Evolutionary conservation across 371 early-diverging fungal species (phyloP).

Genomic region (Mortierella sp.): DNA sequence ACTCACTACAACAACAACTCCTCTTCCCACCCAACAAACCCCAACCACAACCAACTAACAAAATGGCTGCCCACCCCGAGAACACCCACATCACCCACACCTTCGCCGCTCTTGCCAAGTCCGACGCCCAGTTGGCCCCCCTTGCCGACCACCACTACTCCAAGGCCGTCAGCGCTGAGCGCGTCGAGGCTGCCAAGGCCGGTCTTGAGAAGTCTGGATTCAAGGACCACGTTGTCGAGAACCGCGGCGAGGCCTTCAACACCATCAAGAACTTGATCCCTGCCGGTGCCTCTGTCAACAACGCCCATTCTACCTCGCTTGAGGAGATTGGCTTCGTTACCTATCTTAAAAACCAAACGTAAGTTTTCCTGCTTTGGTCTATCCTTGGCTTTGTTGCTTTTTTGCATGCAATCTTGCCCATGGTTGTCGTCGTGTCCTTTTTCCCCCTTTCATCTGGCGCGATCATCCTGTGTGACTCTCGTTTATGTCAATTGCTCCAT

Average conservation of each 20-base stretch:
- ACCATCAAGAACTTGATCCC: slow-evolving; percentile 58
- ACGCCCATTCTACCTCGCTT: slow-evolving; percentile 60
- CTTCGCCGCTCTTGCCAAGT: slow-evolving; percentile 48
- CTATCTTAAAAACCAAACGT: slow-evolving; percentile 57
- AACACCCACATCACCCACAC: slow-evolving; percentile 57
- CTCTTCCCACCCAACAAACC: background rate
- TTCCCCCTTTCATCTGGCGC: background rate
- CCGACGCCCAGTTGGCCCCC: slow-evolving; percentile 51
- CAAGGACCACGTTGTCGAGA: slow-evolving; percentile 44
- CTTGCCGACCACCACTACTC: slow-evolving; percentile 41
- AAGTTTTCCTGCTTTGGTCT: slow-evolving; percentile 9
- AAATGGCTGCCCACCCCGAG: slow-evolving; percentile 49
- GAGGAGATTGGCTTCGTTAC: slow-evolving; percentile 62
- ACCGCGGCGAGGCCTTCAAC: slow-evolving; percentile 52
- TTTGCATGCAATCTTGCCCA: background rate
- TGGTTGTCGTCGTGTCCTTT: background rate
- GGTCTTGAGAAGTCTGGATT: slow-evolving; percentile 56
- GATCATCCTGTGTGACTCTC: background rate
- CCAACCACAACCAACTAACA: background rate
- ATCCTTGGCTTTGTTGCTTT: background rate
- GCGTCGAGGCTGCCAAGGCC: slow-evolving; percentile 50
- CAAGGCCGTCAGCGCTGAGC: slow-evolving; percentile 46
- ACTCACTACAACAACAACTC: background rate
- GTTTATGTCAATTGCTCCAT: background rate
- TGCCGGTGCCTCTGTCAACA: slow-evolving; percentile 52